Percentiles rank a stretch among this genome's conserved stretches.
Evolutionary conservation across 2,329 filamentous ascomycete genomes (phyloP).

Genomic region (Penicillium sp.): DNA sequence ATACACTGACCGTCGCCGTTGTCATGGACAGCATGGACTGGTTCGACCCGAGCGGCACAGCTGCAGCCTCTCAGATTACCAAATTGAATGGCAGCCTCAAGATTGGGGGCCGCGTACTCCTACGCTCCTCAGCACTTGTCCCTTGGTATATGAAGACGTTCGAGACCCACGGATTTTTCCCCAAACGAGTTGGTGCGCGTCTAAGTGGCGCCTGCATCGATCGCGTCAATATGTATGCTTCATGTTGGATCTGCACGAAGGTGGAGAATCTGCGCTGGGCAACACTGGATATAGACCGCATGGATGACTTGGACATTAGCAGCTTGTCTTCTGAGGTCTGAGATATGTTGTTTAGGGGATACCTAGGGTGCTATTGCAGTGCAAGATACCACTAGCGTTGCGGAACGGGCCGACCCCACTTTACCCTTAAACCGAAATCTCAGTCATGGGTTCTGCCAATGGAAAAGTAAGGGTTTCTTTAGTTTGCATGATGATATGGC

Average conservation of each 20-base stretch:
- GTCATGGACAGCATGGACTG: not conserved
- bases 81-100: not conserved
- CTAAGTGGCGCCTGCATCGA: not conserved
- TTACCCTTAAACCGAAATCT: not conserved
- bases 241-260: not conserved
- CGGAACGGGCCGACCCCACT: not conserved
- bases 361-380: no score
- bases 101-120: not conserved
- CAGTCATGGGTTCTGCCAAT: no score
- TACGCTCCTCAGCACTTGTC: not conserved
- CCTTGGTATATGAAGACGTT: not conserved
- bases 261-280: not conserved
- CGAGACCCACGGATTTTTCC: not conserved
- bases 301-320: not conserved
- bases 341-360: not conserved
- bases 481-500: no score
- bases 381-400: not conserved
- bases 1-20: not conserved
- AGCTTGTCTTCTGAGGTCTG: not conserved
- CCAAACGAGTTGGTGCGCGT: not conserved
- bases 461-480: no score
- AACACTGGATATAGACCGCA: not conserved
- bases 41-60: not conserved
- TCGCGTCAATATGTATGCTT: not conserved
- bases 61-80: not conserved